A percentile compares a stretch with the other conserved stretches of the same genome.
phyloP scores from a whole-genome alignment of 148 eudicot species.

The Vaccinium myrtillus region DNA sequence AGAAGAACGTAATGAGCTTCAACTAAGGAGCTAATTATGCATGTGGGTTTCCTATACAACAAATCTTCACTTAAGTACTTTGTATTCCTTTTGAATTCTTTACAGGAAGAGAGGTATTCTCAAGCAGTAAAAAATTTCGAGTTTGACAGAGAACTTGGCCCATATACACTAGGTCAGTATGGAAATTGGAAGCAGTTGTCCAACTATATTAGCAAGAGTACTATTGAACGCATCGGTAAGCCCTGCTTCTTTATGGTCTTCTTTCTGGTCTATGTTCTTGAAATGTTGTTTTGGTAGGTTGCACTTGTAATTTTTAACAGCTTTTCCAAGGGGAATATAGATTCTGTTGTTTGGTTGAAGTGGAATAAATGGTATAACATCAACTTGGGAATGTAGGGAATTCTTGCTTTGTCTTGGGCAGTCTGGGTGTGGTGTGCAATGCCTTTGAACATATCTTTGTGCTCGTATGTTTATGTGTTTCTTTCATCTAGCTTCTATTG shows the following conservation, averaged over 20 bases:
- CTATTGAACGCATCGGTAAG: constrained; percentile 75
- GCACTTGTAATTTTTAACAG: background rate
- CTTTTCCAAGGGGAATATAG: background rate
- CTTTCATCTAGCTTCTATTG: background rate
- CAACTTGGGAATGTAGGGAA: background rate
- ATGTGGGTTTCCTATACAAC: background rate
- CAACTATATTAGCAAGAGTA: constrained; percentile 66
- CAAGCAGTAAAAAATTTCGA: constrained; percentile 76
- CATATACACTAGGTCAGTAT: constrained; percentile 66
- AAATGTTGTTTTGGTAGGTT: background rate
- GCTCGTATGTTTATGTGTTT: background rate
- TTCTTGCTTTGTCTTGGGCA: background rate
- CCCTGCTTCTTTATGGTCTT: constrained; percentile 3
- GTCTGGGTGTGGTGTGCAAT: background rate
- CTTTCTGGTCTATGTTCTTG: background rate
- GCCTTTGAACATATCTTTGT: background rate
- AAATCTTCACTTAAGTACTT: background rate
- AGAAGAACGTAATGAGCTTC: constrained; percentile 8
- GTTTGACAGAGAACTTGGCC: constrained; percentile 91
- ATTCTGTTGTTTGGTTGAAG: background rate
- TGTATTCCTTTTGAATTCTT: constrained; percentile 8
- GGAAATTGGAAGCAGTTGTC: constrained; percentile 83
- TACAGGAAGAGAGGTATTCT: constrained; percentile 77
- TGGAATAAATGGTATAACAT: background rate
- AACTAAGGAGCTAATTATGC: background rate